These are phyloP conservation scores for Gossypium anomalum DNA, from an alignment of 345 rosid species.

Conservation along the genomic window DNA sequence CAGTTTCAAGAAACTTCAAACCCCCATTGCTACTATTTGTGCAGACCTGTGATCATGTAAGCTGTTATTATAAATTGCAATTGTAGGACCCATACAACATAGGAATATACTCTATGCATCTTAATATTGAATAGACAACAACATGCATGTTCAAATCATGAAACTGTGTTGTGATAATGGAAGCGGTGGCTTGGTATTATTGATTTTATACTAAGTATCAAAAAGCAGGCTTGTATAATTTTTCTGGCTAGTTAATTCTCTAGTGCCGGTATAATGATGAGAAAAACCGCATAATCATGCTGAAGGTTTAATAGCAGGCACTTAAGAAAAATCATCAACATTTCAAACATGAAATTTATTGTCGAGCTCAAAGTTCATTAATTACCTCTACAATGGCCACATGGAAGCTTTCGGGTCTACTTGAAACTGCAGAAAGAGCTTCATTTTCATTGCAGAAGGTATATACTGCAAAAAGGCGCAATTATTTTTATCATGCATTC, in stretches of 20 bases:
- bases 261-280: background rate
- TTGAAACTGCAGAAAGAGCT: slow-evolving; percentile 59
- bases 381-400: slow-evolving; percentile 84
- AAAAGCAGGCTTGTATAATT: background rate
- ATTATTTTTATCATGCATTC: background rate
- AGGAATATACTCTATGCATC: background rate
- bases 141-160: background rate
- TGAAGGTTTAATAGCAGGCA: background rate
- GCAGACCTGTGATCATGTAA: slow-evolving; percentile 42
- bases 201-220: background rate
- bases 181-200: background rate
- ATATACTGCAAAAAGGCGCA: slow-evolving; percentile 50
- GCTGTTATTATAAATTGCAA: background rate
- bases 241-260: background rate
- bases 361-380: slow-evolving; percentile 6
- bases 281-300: background rate
- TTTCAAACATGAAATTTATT: background rate
- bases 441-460: slow-evolving; percentile 64
- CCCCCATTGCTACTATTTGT: slow-evolving; percentile 34
- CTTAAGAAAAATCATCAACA: background rate
- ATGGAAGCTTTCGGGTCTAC: slow-evolving; percentile 68
- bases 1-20: slow-evolving; percentile 76
- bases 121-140: background rate
- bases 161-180: background rate
- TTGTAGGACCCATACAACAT: background rate